Base-by-base conservation (phyloP, 2,329 filamentous ascomycete species). In the Neophaeococcomyces mojaviensis region DNA sequence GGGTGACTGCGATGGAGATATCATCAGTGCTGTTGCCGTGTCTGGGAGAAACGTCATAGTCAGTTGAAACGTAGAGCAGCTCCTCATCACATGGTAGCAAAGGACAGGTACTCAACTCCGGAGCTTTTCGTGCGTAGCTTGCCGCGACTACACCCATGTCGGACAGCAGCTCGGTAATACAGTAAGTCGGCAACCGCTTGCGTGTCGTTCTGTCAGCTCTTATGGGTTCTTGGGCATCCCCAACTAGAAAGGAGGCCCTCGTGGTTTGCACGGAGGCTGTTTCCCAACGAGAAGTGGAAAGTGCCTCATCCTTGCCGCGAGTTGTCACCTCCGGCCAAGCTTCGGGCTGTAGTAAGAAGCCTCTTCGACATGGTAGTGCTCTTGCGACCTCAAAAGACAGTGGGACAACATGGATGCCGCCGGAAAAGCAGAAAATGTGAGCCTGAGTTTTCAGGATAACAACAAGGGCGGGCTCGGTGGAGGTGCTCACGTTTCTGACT, bases 331-430 rank as follows among this genome's bases (percentile, higher is more conserved):
- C 9, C 18, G 18, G 18, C 9, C 18, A 34, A 22, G 39, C 22
- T 18, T 84, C 94, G 50, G 89, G 77, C 65, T 97, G 90, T 47
- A 98, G 79, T 16, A 98, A 76, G 40, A 97, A 75, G 20, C 92
- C 92, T 26, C 80, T 74, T 4, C 88, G 85, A 10, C 86, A 86
- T 30, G 90, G 81, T 63, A 89, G 87, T 24, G 86, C 88, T 44
- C 80, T 80, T 61, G 95, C 88, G 34, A 96, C 85, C 66, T 97
- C 89, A 60, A 98, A 98, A 1, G 90, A 90, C 60, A 98, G 79
- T 62, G 95, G 88, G 39, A 97, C 76, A 48, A 95, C 79, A 73
- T 98, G 86, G 60, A 79, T 92, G 28, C 87, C 82, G 16, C 90
- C 90, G 2, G 85, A 79, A 31, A 97, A 76, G 62, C 94, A 96